Evolutionary conservation across 805 yeast species (phyloP), one percentile per base, ranked within the genome.

Genomic region (Yarrowia hollandica): DNA sequence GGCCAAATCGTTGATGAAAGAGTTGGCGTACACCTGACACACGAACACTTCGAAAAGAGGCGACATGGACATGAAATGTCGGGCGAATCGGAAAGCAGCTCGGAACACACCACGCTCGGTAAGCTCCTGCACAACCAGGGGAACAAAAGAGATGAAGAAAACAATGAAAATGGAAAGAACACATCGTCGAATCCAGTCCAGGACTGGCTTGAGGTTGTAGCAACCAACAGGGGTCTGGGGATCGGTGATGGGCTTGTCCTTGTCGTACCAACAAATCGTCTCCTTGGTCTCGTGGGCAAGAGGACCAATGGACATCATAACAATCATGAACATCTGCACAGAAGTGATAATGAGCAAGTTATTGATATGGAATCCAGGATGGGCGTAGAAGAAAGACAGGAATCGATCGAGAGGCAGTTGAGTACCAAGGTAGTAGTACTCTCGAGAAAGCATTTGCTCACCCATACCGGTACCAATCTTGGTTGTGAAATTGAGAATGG

Each of bases 401-500:
- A 92, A 91, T 50, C 97, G 74, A 70, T 92, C 97, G 41, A 91
- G 77, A 2, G 97, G 96, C 59, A 92, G 75, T 65, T 84, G 89
- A 1, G 96, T 89, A 1, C 98, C 97, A 62, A 92, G 72, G 71
- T 88, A 90, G 70, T 85, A 92, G 72, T 91, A 90, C 68, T 92
- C 98, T 67, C 98, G 79, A 5, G 96, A 89, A 30, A 92, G 74
- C 71, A 91, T 80, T 71, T 92, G 98, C 70, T 92, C 98, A 8
- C 98, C 98, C 98, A 92, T 92, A 54, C 98, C 98, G 39, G 96
- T 94, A 2, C 98, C 98, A 69, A 92, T 91, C 74, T 92, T 92
- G 2, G 96, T 86, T 0, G 97, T 92, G 75, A 92, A 92, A 69
- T 91, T 92, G 65, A 92, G 76, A 64, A 92, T 90, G 0, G 97